Evolutionary conservation across 2,329 filamentous ascomycete genomes (phyloP), one percentile per base, ranked within the genome.

Genomic region (Trichoderma afroharzianum): DNA sequence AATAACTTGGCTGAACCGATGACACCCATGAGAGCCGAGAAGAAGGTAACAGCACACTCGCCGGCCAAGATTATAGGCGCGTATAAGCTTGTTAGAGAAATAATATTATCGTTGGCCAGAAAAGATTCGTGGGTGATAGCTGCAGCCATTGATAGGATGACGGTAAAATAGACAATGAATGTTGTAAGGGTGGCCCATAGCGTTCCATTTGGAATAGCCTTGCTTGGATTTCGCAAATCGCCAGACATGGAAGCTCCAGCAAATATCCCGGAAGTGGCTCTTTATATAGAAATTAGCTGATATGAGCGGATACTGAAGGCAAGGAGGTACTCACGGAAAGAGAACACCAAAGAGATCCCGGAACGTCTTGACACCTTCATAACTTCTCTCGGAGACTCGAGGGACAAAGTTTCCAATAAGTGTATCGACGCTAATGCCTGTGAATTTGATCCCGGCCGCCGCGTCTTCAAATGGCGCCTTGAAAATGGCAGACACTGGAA

Each of bases 241-340:
- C 94, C 94, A 8, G 93, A 97, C 94, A 97, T 97, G 75, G 93
- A 95, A 7, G 94, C 94, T 21, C 94, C 94, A 72, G 89, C 86
- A 79, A 88, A 88, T 73, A 88, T 90, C 28, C 87, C 86, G 3
- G 83, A 87, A 1, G 86, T 88, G 26, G 86, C 85, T 47, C 81
- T 83, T 15, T 11, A 11, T 9, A 53, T 21, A 9, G 15, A 28
- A n/a, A 64, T 73, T 33, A 26, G 33, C 21, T 71, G 64, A 61
- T 73, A 30, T n/a, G 5, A 83, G 12, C 3, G 30, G 9, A 50
- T 61, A 47, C 7, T 7, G 24, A 39, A 15, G 14, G 18, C 18
- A 43, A n/a, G 12, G 30, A 55, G 14, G n/a, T 15, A 73, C 80
- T 69, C 75, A 82, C 81, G 93, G 93, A 76, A 96, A 97, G 1